Conservation (phyloP, 768 basidiomycete genomes). For the Trametes cubensis region DNA sequence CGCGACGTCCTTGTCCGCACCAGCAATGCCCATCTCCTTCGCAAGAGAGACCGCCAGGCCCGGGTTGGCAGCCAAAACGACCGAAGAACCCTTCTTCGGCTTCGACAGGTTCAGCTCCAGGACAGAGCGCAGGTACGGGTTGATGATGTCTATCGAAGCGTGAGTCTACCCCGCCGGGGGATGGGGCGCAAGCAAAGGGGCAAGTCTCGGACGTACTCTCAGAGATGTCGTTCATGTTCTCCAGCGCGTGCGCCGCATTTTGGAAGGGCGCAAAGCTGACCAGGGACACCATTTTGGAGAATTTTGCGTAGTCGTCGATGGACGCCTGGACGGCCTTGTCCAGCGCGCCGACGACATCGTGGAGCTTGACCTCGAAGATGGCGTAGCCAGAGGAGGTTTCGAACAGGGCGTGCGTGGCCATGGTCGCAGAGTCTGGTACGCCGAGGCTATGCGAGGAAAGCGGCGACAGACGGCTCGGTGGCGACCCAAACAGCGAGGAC, state of each 20-base stretch:
- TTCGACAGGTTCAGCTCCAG: constrained; percentile 88
- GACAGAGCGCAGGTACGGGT: constrained; percentile 79
- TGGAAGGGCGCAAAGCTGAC: constrained; percentile 94
- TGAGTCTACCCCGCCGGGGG: constrained; percentile 1
- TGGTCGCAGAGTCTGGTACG: constrained; percentile 29
- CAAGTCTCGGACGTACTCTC: constrained; percentile 67
- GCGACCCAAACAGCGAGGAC: constrained; percentile 1
- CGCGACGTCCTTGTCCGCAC: constrained; percentile 79
- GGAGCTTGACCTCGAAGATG: constrained; percentile 83
- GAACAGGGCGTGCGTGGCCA: constrained; percentile 88
- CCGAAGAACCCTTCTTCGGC: constrained; percentile 60
- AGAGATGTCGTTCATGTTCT: constrained; percentile 95
- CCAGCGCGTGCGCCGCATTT: constrained; percentile 88
- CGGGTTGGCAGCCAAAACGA: constrained; percentile 80
- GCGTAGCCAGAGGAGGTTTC: constrained; percentile 95
- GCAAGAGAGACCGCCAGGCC: constrained; percentile 78
- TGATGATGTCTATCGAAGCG: constrained; percentile 66
- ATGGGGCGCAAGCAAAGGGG: constrained; percentile 6
- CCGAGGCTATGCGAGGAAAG: background rate
- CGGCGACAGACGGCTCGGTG: background rate
- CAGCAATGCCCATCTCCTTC: constrained; percentile 67
- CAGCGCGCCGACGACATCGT: constrained; percentile 85
- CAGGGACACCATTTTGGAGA: constrained; percentile 89
- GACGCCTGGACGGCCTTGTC: constrained; percentile 81
- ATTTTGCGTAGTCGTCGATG: constrained; percentile 84